phyloP scores from a whole-genome alignment of 257 asterid genomes.

The Fraxinus americana region DNA sequence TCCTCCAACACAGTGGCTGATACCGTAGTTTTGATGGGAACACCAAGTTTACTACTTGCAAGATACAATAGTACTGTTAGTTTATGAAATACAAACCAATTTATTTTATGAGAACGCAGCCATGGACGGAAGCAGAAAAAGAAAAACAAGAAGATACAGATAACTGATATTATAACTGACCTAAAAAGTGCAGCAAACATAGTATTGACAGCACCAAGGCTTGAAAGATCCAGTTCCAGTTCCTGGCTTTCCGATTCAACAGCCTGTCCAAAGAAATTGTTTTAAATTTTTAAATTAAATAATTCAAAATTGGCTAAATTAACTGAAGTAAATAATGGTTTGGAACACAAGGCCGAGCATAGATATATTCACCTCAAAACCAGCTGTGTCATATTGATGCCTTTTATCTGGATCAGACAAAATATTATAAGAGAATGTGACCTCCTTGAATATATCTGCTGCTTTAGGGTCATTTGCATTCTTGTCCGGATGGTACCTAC shows the following conservation, averaged over 20 bases:
- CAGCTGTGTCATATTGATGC: slow-evolving; percentile 84
- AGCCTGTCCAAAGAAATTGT: slow-evolving; percentile 53
- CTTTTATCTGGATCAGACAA: slow-evolving; percentile 92
- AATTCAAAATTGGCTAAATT: background rate
- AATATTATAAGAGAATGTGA: slow-evolving; percentile 87
- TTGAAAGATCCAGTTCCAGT: slow-evolving; percentile 95
- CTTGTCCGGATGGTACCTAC: slow-evolving; percentile 98
- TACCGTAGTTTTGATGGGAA: slow-evolving; percentile 91
- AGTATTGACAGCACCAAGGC: slow-evolving; percentile 92
- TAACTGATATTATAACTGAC: slow-evolving; percentile 37
- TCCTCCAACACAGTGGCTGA: slow-evolving; percentile 97
- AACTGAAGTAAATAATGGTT: background rate
- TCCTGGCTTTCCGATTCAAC: slow-evolving; percentile 94
- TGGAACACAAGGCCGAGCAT: slow-evolving; percentile 16
- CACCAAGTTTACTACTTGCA: slow-evolving; percentile 87
- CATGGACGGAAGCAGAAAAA: slow-evolving; percentile 6
- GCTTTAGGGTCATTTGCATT: slow-evolving; percentile 90
- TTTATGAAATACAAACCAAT: slow-evolving; percentile 17
- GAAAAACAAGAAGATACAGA: slow-evolving; percentile 14
- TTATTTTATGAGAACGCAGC: slow-evolving; percentile 7
- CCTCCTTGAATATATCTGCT: slow-evolving; percentile 90
- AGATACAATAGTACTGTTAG: slow-evolving; percentile 20
- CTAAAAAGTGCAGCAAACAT: slow-evolving; percentile 98
- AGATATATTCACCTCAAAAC: slow-evolving; percentile 70
- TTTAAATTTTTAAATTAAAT: slow-evolving; percentile 10